A percentile compares a stretch with the other conserved stretches of the same genome.
These are phyloP conservation scores for Akanthomyces dipterigenus DNA, from an alignment of 2,329 filamentous ascomycete species.

Conservation along the genomic window DNA sequence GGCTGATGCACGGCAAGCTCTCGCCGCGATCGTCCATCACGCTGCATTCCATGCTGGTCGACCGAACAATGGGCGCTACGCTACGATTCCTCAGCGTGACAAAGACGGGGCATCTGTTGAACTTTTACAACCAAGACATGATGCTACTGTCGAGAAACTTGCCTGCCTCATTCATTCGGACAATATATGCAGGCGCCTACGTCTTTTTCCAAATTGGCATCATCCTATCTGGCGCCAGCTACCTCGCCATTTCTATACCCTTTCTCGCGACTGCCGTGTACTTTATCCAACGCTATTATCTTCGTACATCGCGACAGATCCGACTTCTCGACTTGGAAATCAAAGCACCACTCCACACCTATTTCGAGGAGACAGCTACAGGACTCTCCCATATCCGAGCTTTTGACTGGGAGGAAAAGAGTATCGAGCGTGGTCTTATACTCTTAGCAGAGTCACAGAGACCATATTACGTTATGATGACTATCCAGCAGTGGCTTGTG, in stretches of 20 bases:
- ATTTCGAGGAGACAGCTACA: constrained; percentile 29
- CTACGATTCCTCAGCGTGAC: not conserved
- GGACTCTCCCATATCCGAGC: constrained; percentile 20
- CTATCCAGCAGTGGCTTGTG: not conserved
- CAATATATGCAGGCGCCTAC: not conserved
- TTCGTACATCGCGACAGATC: constrained; percentile 48
- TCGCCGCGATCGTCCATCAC: not conserved
- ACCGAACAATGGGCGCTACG: not conserved
- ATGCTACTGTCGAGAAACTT: not conserved
- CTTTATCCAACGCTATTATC: constrained; percentile 19
- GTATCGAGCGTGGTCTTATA: not conserved
- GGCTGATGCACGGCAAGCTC: not conserved
- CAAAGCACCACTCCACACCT: constrained; percentile 37
- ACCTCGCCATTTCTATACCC: not conserved
- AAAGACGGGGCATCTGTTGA: not conserved
- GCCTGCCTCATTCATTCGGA: not conserved
- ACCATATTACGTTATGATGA: not conserved
- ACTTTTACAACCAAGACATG: not conserved
- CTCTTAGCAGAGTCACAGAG: not conserved
- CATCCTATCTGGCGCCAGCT: not conserved
- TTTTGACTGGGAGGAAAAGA: constrained; percentile 14
- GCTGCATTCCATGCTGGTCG: not conserved
- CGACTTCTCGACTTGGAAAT: constrained; percentile 47
- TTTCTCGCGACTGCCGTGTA: constrained; percentile 6
- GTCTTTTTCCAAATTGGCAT: not conserved